phyloP scores from a whole-genome alignment of 345 rosid genomes.

The Eucalyptus regnans region DNA sequence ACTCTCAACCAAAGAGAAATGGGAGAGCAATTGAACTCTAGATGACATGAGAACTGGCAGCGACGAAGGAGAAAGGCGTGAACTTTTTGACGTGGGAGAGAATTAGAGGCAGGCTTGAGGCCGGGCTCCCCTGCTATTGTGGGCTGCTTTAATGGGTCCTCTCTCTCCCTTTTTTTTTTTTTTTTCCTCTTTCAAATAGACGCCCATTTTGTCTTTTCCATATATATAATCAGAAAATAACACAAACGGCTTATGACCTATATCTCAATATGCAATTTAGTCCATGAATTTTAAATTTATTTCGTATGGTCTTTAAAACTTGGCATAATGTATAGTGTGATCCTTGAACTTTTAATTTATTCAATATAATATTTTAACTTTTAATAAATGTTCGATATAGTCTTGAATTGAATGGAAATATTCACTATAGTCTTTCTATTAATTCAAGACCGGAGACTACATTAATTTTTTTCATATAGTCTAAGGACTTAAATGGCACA shows the following conservation, averaged over 20 bases:
- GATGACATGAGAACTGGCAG: neutral
- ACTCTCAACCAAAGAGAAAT: neutral
- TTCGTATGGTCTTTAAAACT: too few species aligned
- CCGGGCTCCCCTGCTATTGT: neutral
- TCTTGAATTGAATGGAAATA: too few species aligned
- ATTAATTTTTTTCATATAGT: too few species aligned
- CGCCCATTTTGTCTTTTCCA: neutral
- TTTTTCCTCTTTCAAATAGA: neutral
- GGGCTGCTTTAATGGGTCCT: neutral
- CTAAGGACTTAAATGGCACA: too few species aligned
- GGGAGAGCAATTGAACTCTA: neutral
- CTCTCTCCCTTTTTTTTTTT: fast-evolving
- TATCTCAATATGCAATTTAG: too few species aligned
- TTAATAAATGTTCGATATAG: too few species aligned
- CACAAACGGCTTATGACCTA: fast-evolving
- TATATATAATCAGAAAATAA: too few species aligned
- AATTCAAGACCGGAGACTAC: too few species aligned
- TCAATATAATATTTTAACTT: fast-evolving
- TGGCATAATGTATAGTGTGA: fast-evolving
- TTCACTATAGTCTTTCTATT: too few species aligned
- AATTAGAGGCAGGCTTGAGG: neutral
- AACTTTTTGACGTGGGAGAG: neutral
- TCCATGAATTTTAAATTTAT: too few species aligned
- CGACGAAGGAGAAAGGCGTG: neutral
- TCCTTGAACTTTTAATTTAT: too few species aligned